Base-by-base conservation (phyloP, 2,329 filamentous ascomycete species). In the Colletotrichum tabaci region DNA sequence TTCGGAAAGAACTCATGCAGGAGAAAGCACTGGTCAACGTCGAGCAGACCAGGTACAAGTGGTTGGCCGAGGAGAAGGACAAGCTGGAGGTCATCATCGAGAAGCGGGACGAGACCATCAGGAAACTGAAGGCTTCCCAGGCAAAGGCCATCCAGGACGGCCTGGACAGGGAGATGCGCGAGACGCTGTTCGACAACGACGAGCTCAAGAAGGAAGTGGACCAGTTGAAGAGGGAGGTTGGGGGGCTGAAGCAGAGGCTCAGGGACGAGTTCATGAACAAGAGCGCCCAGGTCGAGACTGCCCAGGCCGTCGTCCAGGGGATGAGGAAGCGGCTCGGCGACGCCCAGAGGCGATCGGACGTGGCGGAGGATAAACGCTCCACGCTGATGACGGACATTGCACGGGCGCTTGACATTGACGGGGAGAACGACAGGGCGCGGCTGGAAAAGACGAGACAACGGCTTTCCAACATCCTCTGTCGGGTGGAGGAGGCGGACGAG, bases 161-260 rank as follows among this genome's bases (percentile, higher is more conserved):
- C 13, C 44, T 61, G n/a, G 58, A 61, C 46, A 50, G 26, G 46
- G 21, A 23, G 12, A 61, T 61, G n/a, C 58, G 46, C 30, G 58
- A 61, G 58, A 61, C 58, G 26, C 8, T 50, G 46, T 40, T 18
- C 30, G 6, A 23, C 46, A 12, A 61, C 58, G 58, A 23, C 16
- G 44, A 49, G 58, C 58, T 49, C n/a, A 40, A 23, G 4, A 50
- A 40, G 44, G 44, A 64, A 10, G 21, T 18, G 9, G 47, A 18
- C 8, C 16, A 7, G 49, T 15, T 44, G 61, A 42, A 5, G n/a
- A 2, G 8, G n/a, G 35, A 44, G 49, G 35, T 42, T 1, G 9
- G 16, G 9, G 4, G 13, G 12, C 49, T 53, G 38, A 21, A 26
- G 40, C 16, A 21, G 49, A 64, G 23, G 38, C 49, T 55, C 21